Conservation (phyloP, 768 basidiomycete species). For the Amanita phalloides region DNA sequence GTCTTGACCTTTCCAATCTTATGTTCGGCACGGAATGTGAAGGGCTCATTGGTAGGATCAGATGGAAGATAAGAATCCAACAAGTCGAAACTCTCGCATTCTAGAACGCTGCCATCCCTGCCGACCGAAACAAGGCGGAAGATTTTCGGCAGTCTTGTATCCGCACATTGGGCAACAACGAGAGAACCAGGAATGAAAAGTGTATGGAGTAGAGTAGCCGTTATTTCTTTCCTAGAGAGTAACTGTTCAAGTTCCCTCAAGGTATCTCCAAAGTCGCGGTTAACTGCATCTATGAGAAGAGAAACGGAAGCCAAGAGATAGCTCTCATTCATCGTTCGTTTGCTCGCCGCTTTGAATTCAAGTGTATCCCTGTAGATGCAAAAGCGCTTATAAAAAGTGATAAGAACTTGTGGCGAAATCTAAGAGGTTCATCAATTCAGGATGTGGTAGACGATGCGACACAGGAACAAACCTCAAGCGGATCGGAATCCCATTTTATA, state of each 20-base stretch:
- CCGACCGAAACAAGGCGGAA: slow-evolving; percentile 32
- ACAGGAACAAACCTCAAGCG: slow-evolving; percentile 32
- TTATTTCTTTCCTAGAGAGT: slow-evolving; percentile 44
- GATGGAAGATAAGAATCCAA: slow-evolving; percentile 20
- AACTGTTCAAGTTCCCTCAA: slow-evolving; percentile 36
- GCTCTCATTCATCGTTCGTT: slow-evolving; percentile 27
- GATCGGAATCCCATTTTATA: slow-evolving; percentile 50
- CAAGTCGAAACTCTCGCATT: slow-evolving; percentile 41
- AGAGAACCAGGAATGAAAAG: slow-evolving; percentile 44
- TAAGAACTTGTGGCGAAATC: slow-evolving; percentile 42
- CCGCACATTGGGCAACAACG: slow-evolving; percentile 39
- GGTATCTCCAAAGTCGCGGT: slow-evolving; percentile 37
- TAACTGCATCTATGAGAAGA: slow-evolving; percentile 38
- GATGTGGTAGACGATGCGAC: not conserved
- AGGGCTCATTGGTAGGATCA: not conserved
- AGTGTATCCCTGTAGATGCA: slow-evolving; percentile 25
- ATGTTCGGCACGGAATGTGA: not conserved
- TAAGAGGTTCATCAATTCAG: not conserved
- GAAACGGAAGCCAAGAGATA: slow-evolving; percentile 34
- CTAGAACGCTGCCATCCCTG: slow-evolving; percentile 30
- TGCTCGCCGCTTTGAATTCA: slow-evolving; percentile 23
- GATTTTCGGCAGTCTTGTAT: slow-evolving; percentile 41
- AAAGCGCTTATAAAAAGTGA: slow-evolving; percentile 41
- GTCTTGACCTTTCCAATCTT: slow-evolving; percentile 28
- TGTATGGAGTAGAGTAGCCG: slow-evolving; percentile 42